Base-by-base conservation (phyloP, 768 basidiomycete species). In the Lepiota subincarnata region DNA sequence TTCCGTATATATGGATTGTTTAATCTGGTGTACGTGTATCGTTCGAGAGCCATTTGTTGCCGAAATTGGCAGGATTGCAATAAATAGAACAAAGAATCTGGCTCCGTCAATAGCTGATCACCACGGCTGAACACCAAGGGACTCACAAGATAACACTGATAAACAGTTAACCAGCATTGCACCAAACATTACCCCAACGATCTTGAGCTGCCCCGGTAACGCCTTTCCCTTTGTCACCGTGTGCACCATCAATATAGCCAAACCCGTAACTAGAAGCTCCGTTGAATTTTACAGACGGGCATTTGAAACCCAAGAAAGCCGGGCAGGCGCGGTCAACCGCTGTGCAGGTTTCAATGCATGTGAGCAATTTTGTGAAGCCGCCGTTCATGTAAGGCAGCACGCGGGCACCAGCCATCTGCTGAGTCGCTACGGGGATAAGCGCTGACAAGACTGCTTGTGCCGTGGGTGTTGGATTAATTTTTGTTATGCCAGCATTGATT, bases 341-440 rank as follows among this genome's bases (percentile, higher is more conserved):
- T 14, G 81, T 76, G 68, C 92, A 95, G 26, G 79, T 80, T 69
- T 92, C 92, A 8, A 91, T 68, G 64, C 91, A 93, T 2, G 92
- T 91, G 31, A 89, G 70, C 13, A 94, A 69, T 63, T 79, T 75
- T n/a, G 67, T 71, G 68, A 89, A 91, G 1, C 72, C 50, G 16
- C 63, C 66, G 1, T 63, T 59, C 57, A 77, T 67, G 11, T 73
- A 49, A n/a, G 83, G 78, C 39, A 84, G 69, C 57, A 81, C 83
- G 12, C 85, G 73, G 2, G 68, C 60, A 0, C 72, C 60, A 5
- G 64, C 37, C 13, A 56, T 41, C 4, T 50, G 59, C 16, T 75
- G 65, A 0, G 80, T 71, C 3, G 75, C 59, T 40, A 75, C 71
- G 1, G 72, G 64, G n/a, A 68, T 57, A 24, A 86, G 71, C 18